Base-by-base conservation (phyloP, 225 moss, liverwort and hornwort genomes). In the Bryum argenteum region DNA sequence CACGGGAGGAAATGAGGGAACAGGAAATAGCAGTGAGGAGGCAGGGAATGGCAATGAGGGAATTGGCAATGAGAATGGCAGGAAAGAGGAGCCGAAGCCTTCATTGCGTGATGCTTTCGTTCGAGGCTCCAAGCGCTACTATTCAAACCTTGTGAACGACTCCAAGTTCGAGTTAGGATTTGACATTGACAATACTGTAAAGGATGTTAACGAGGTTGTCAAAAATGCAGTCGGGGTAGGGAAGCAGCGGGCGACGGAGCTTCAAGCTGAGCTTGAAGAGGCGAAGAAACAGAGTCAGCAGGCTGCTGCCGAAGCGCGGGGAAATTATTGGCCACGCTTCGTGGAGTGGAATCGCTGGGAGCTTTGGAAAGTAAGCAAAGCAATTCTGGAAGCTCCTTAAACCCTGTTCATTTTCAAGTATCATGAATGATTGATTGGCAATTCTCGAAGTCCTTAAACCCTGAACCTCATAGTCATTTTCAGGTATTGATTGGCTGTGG, bases 261-360 rank as follows among this genome's bases (percentile, higher is more conserved):
- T 90, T 11, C 84, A 59, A 21, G 59, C 22, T 43, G 90, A 78
- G 58, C 23, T 85, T 53, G 71, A 63, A 16, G 87, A 50, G 50
- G 78, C 67, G 4, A 85, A 56, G 72, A 71, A 48, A n/a, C 63
- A 67, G 67, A 47, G 62, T 33, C 48, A 65, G 18, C 71, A 80
- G 39, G 59, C 69, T 57, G 40, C 73, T 77, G 76, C 67, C 53
- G 78, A 68, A 66, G 63, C 71, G 42, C 75, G 50, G 65, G 21
- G 59, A 9, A 74, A 55, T 28, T 80, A 81, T 65, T 91, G 88
- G 91, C 91, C 88, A 48, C 83, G 81, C 47, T 94, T 94, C 62
- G 80, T 85, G 54, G 82, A 88, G 14, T 94, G 89, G 91, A 94
- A 94, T 75, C 85, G 89, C 47, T 81, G 54, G 78, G 84, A 90